Percentiles rank a stretch among this genome's conserved stretches.
phyloP scores from a whole-genome alignment of 176 grass and related monocot genomes.

The Aechmea fasciata region DNA sequence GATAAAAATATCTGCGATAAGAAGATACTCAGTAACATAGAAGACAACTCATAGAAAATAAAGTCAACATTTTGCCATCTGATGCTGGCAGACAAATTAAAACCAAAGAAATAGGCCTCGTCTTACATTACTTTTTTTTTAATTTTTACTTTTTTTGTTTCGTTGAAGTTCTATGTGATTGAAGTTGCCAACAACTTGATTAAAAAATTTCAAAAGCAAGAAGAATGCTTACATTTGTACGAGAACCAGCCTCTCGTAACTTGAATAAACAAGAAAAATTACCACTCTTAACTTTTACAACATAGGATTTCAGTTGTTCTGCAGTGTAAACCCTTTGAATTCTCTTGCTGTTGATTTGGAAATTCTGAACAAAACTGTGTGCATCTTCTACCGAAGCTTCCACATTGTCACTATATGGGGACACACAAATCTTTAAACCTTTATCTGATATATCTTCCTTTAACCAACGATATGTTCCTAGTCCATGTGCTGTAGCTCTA shows the following conservation, averaged over 20 bases:
- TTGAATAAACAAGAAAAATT: conserved; percentile 59
- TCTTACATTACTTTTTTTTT: too few species aligned
- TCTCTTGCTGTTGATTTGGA: conserved; percentile 39
- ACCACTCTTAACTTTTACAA: conserved; percentile 37
- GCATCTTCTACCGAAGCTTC: conserved; percentile 64
- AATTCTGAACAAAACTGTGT: conserved; percentile 38
- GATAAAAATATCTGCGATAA: neutral
- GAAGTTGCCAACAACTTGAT: neutral
- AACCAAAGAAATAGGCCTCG: too few species aligned
- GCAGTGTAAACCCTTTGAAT: conserved; percentile 40
- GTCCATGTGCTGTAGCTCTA: conserved; percentile 48
- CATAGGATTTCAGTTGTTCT: conserved; percentile 47
- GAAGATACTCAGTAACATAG: neutral
- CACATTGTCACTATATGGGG: conserved; percentile 31
- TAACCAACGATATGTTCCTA: conserved; percentile 94
- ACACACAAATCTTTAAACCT: conserved; percentile 37
- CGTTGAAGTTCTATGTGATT: too few species aligned
- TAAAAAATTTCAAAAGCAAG: neutral
- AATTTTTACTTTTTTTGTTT: too few species aligned
- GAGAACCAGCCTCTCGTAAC: conserved; percentile 60
- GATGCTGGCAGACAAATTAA: too few species aligned
- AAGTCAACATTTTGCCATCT: neutral
- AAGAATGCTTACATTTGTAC: conserved; percentile 52
- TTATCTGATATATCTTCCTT: conserved; percentile 78
- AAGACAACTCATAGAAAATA: neutral